Percentiles rank a stretch among this genome's conserved stretches.
These are phyloP conservation scores for Rhipidocladum racemiflorum DNA, from an alignment of 176 grass and related monocot species.

Conservation along the genomic window DNA sequence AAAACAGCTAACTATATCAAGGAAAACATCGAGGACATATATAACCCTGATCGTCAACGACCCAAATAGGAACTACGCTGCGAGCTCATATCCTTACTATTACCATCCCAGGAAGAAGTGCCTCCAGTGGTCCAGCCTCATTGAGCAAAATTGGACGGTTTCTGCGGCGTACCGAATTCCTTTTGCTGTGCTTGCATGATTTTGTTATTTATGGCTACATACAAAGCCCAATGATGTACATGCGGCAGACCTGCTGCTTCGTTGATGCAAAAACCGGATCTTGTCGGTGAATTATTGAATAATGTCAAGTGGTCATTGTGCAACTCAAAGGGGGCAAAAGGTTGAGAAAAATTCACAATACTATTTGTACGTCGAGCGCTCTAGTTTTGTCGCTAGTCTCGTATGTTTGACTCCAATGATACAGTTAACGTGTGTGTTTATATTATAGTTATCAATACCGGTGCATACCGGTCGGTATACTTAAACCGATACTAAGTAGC, in stretches of 20 bases:
- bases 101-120: background rate
- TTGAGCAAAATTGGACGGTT: background rate
- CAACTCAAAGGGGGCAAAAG: background rate
- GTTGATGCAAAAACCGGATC: slow-evolving; percentile 18
- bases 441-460: too few relatives aligned
- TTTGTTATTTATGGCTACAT: slow-evolving; percentile 30
- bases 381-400: background rate
- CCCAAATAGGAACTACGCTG: slow-evolving; percentile 48
- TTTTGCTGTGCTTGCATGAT: background rate
- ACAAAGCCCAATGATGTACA: slow-evolving; percentile 22
- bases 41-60: slow-evolving; percentile 63
- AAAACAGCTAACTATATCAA: slow-evolving; percentile 68
- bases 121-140: background rate
- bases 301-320: background rate
- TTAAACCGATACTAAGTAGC: too few relatives aligned
- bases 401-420: too few relatives aligned
- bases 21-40: slow-evolving; percentile 70
- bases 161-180: background rate
- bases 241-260: background rate
- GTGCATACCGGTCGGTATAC: too few relatives aligned
- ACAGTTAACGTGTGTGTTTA: too few relatives aligned
- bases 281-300: slow-evolving; percentile 14
- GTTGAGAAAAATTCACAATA: background rate
- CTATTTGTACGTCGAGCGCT: background rate
- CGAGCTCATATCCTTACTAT: background rate